These are phyloP conservation scores for Kwoniella newhampshirensis DNA, from an alignment of 768 basidiomycete species.

Conservation along the genomic window DNA sequence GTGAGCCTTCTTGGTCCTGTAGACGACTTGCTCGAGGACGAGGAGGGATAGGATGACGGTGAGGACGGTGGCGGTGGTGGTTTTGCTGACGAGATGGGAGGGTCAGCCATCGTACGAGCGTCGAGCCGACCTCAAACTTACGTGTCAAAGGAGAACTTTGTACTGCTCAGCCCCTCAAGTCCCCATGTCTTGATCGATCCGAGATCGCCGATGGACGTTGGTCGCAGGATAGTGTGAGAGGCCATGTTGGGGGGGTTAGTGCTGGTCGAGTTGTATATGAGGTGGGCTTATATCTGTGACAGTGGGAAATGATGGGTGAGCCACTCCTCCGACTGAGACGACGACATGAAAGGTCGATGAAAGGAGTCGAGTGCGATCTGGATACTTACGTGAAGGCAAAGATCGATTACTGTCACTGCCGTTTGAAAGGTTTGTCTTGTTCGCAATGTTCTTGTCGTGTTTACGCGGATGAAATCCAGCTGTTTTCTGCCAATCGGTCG, in stretches of 20 bases:
- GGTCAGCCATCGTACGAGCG: neutral
- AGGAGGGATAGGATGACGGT: constrained; percentile 73
- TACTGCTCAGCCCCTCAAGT: constrained; percentile 35
- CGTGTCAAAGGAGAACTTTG: constrained; percentile 45
- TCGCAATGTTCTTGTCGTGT: no score
- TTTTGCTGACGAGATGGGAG: constrained; percentile 29
- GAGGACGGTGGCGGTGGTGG: constrained; percentile 46
- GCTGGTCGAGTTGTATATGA: neutral
- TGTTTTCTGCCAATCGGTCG: no score
- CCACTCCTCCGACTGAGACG: neutral
- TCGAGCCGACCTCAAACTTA: constrained; percentile 19
- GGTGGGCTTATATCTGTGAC: neutral
- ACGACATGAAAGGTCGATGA: no score
- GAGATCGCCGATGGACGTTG: constrained; percentile 42
- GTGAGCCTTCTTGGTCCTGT: constrained; percentile 81
- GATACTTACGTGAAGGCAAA: no score
- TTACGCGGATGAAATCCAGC: no score
- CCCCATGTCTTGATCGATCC: constrained; percentile 36
- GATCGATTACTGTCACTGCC: no score
- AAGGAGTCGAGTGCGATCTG: no score
- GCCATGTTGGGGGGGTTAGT: constrained; percentile 19
- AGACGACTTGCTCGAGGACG: constrained; percentile 72
- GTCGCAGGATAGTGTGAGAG: constrained; percentile 42
- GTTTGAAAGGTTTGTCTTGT: no score
- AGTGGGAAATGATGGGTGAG: neutral